Base-by-base conservation (phyloP, 129 eudicot genomes). In the Scalesia atractyloides region DNA sequence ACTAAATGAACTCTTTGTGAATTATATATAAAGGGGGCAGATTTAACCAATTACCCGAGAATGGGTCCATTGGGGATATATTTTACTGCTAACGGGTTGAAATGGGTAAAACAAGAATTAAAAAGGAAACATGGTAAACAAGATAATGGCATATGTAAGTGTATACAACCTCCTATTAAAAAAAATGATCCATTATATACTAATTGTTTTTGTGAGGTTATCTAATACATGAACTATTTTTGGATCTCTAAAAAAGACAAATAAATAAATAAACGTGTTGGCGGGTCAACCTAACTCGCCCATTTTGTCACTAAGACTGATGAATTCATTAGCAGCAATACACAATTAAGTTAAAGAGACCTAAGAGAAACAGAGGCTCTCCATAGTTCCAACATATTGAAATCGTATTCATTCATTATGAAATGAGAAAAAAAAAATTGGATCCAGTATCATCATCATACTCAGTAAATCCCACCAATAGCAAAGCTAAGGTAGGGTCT, bases 281-380 rank as follows among this genome's bases (percentile, higher is more conserved):
- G 30, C 14, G 13, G 33, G 33, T 54, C 61, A 54, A 54, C 61
- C 15, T 19, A 13, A 19, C 61, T 20, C 14, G 2, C 33, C 26
- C 33, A 54, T 19, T 54, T 54, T 54, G 33, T 54, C 61, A 54
- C 61, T 24, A 24, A 24, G 30, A 24, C 30, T 24, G 30, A 54
- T 54, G 14, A 54, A 5, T 54, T 54, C 61, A 8, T 19, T 54
- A 54, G 33, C 61, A 54, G 30, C 33, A 54, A 54, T 9, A 54
- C 13, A 54, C 30, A 54, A 64, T 39, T 53, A 64, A 74, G 54
- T 53, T 54, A 69, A 69, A 30, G 34, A 30, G 5, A 3, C 34
- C 34, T 30, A 30, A 50, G n/a, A 50, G 56, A 50, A 50, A 50
- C 5, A n/a, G n/a, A 50, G 56, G 6, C 56, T 50, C 20, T 50